Conservation (phyloP, 306 rosid species). For the Parietaria judaica region DNA sequence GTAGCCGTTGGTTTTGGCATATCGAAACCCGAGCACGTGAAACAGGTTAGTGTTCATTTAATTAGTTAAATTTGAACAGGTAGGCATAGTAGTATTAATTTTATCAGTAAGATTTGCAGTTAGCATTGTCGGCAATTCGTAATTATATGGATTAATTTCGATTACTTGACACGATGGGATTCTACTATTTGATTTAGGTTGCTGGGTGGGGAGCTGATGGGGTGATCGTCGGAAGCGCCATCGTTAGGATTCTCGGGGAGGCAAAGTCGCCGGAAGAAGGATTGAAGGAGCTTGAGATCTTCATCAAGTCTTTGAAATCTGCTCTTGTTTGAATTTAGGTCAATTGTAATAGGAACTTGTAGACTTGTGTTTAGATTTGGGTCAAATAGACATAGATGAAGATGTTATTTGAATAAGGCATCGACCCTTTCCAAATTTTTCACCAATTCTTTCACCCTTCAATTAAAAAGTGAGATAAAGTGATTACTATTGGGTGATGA, state of each 20-base stretch:
- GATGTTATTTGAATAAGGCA: too few species aligned
- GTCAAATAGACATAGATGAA: background rate
- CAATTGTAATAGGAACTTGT: background rate
- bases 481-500: too few species aligned
- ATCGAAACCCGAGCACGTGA: slow-evolving; percentile 78
- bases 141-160: too few species aligned
- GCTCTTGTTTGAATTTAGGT: slow-evolving; percentile 39
- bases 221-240: slow-evolving; percentile 88
- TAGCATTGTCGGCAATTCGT: too few species aligned
- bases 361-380: background rate
- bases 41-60: slow-evolving; percentile 42
- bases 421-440: too few species aligned
- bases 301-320: slow-evolving; percentile 46
- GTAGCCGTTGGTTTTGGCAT: slow-evolving; percentile 97
- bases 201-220: slow-evolving; percentile 96
- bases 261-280: slow-evolving; percentile 79
- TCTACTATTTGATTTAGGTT: slow-evolving; percentile 32
- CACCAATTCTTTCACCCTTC: too few species aligned
- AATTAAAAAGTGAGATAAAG: too few species aligned
- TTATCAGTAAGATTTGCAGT: too few species aligned
- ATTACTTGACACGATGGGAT: background rate
- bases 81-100: background rate
- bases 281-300: slow-evolving; percentile 57
- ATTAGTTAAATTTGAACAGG: slow-evolving; percentile 10
- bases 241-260: slow-evolving; percentile 73